Base-by-base conservation (phyloP, 23 red algal genomes). In the Agarophyton chilense region DNA sequence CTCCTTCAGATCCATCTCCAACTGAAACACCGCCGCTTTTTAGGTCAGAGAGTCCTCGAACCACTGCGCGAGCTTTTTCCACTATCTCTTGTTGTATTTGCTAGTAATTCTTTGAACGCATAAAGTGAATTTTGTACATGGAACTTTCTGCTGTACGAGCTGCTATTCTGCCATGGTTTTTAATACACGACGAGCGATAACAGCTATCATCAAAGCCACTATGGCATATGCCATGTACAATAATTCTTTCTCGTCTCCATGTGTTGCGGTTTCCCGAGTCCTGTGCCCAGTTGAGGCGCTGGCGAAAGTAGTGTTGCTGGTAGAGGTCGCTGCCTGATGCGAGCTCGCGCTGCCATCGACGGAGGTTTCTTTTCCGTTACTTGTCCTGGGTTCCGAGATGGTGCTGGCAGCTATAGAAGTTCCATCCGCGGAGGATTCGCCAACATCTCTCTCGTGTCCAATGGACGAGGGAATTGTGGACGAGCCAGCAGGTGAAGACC, bases 191-290 rank as follows among this genome's bases (percentile, higher is more conserved):
- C 92, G 62, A 29, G 51, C 67, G 16, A 94, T 78, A 10, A 94
- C 76, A 67, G 67, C 83, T 2, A 94, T 9, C 62, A 94, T 89
- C 17, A 84, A 6, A 19, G 60, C 68, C 21, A 94, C 49, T 50
- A 94, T 83, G 31, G 83, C 92, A 39, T 87, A 94, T 10, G 92
- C 82, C 21, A 81, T n/a, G 61, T 94, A 94, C 36, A 87, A 39
- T 3, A 94, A 73, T 42, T 94, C 85, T n/a, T 62, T 79, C 47
- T 94, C 92, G 26, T 87, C 68, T 24, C 68, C n/a, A 2, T 25
- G 38, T 9, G 68, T 18, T 0, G 18, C 44, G 5, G 29, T 10
- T 26, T 60, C 6, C 10, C 54, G 50, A 18, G 19, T 29, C 21
- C 46, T 52, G 39, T 32, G 51, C 29, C 21, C 9, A 44, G 43